Base-by-base conservation (phyloP, 208 protist genomes). In the Wallacemonas rigidus region DNA sequence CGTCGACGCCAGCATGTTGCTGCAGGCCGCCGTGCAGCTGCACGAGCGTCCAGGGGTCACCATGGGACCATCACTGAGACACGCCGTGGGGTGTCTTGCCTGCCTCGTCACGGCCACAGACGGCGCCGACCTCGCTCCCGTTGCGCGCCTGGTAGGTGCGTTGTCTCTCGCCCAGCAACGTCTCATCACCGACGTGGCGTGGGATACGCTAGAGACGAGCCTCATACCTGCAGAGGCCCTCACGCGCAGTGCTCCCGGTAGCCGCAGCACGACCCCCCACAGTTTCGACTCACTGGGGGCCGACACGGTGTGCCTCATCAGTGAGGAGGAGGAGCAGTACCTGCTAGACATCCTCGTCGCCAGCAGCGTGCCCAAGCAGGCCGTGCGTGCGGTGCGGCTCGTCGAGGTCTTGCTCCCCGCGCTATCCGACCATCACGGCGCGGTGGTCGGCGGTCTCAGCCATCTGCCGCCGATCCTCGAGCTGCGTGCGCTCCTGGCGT, bases 81-180 rank as follows among this genome's bases (percentile, higher is more conserved):
- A 92, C 76, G 79, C 87, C 0, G 78, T 83, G 15, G 90, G 90
- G 35, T 91, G 85, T 58, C 75, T 91, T 5, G 76, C 83, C 35
- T 83, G 77, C 57, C 68, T 92, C 1, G 69, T 88, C 12, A 53
- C 87, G 6, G 68, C 75, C 61, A 82, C 77, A 4, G 69, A 67
- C 50, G 55, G 75, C 47, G 17, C 62, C 12, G 63, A 71, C 53
- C 48, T 69, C 2, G 60, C 54, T 2, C 70, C 78, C 17, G 67
- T 83, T 26, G 63, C 69, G 38, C 36, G 48, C 44, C 62, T 83
- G 45, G 73, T 77, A 47, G 9, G 50, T 12, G 39, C 55, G 11
- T 55, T 80, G 3, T 57, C 69, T 0, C 14, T 48, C 1, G 40
- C 45, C 14, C 74, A 84, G 47, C 79, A 80, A 47, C 50, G 38